Evolutionary conservation across 2,329 filamentous ascomycete species (phyloP).

Genomic region (Fusarium oligoseptatum): DNA sequence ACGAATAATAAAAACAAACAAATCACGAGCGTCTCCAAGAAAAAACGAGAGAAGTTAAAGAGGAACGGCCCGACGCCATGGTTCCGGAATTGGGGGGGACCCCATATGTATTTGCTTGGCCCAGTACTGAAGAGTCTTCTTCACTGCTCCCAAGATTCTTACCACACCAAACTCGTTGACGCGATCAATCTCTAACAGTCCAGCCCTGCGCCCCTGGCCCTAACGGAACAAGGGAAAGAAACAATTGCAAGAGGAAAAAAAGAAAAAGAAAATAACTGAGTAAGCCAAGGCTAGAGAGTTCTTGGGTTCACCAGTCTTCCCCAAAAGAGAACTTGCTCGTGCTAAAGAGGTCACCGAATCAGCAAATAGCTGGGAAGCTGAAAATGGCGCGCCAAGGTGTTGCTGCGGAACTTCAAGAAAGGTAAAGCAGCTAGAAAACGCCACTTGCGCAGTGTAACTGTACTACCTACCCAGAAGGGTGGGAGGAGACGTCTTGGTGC

Average conservation of each 20-base stretch:
- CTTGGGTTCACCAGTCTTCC: background rate
- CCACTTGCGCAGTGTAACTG: background rate
- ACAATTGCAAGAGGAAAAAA: background rate
- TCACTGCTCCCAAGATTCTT: background rate
- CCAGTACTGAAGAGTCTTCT: background rate
- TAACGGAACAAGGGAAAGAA: constrained; percentile 1
- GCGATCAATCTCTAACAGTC: background rate
- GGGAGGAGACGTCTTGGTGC: background rate
- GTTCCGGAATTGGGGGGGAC: background rate
- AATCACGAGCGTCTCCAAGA: background rate
- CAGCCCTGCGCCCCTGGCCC: background rate
- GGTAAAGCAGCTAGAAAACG: background rate
- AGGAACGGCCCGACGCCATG: background rate
- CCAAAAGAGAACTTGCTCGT: background rate
- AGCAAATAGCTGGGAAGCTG: background rate
- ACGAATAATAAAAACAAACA: background rate
- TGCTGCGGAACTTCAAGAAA: background rate
- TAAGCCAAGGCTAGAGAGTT: constrained; percentile 2
- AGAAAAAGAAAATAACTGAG: background rate
- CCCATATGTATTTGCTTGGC: background rate
- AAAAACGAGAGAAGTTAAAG: background rate
- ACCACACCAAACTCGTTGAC: background rate
- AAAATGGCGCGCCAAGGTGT: constrained; percentile 1
- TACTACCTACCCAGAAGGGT: background rate
- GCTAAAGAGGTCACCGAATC: background rate